A percentile compares a stretch with the other conserved stretches of the same genome.
These are phyloP conservation scores for Neocucurbitaria cava DNA, from an alignment of 2,329 filamentous ascomycete genomes.

Conservation along the genomic window DNA sequence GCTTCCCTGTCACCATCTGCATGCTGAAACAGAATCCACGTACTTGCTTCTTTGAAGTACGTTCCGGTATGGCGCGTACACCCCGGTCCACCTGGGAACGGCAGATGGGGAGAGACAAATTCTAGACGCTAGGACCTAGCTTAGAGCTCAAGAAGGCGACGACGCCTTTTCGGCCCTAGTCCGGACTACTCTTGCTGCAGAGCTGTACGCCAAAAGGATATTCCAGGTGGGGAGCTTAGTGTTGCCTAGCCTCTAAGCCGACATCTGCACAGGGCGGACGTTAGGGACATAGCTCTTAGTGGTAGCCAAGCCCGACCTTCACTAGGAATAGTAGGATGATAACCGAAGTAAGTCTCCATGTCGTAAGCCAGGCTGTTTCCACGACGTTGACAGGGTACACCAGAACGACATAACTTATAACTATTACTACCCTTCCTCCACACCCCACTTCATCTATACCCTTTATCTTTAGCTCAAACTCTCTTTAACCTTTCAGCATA, in stretches of 20 bases:
- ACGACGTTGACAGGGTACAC: background rate
- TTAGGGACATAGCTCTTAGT: conserved; percentile 22
- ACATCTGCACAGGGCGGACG: conserved; percentile 37
- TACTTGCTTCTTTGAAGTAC: conserved; percentile 26
- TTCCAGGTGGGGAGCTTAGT: conserved; percentile 23
- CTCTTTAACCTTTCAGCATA: background rate
- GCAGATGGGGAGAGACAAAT: conserved; percentile 15
- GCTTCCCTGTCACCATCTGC: conserved; percentile 30
- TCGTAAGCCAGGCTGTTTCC: conserved; percentile 16
- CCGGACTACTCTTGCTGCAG: conserved; percentile 28
- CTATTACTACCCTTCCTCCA: conserved; percentile 9
- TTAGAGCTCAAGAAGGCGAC: conserved; percentile 15
- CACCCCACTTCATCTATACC: conserved; percentile 5
- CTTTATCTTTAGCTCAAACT: background rate
- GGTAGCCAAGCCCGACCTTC: conserved; percentile 28
- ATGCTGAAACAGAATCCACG: conserved; percentile 39
- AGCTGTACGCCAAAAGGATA: conserved; percentile 23
- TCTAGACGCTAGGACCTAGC: conserved; percentile 23
- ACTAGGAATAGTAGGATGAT: conserved; percentile 26
- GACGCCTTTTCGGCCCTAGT: conserved; percentile 14
- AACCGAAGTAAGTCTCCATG: conserved; percentile 32
- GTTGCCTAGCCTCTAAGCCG: conserved; percentile 23
- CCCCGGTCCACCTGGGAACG: conserved; percentile 16
- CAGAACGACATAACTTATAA: conserved; percentile 2
- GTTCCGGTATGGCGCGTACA: conserved; percentile 25